Conservation (phyloP, 2,329 filamentous ascomycete genomes). For the Huntiella savannae region DNA sequence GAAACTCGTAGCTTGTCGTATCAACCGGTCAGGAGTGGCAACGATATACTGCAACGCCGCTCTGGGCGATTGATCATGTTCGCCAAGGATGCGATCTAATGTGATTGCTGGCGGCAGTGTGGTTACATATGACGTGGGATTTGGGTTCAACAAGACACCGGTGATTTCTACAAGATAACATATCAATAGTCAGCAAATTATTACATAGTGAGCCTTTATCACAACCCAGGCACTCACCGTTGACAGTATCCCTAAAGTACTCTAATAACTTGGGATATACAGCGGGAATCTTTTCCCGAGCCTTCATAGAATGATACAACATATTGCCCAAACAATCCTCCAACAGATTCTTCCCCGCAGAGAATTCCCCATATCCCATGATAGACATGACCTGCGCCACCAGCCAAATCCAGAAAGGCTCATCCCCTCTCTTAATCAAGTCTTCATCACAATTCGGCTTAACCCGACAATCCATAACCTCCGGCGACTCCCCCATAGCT, state of each 20-base stretch:
- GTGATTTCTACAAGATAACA: slow-evolving; percentile 7
- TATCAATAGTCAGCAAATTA: slow-evolving; percentile 3
- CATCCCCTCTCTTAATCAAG: slow-evolving; percentile 30
- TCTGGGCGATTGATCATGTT: slow-evolving; percentile 13
- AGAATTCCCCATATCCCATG: slow-evolving; percentile 31
- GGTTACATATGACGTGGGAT: slow-evolving; percentile 11
- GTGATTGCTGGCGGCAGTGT: slow-evolving; percentile 23
- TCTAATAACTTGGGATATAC: slow-evolving; percentile 9
- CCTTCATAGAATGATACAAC: slow-evolving; percentile 10
- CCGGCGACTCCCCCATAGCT: slow-evolving; percentile 56
- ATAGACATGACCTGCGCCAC: slow-evolving; percentile 38
- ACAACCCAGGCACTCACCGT: slow-evolving; percentile 4
- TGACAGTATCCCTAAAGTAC: slow-evolving; percentile 11
- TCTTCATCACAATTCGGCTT: slow-evolving; percentile 23
- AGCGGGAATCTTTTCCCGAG: slow-evolving; percentile 6
- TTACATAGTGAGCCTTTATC: background rate
- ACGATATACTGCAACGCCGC: slow-evolving; percentile 23
- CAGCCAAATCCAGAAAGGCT: slow-evolving; percentile 47
- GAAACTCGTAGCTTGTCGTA: slow-evolving; percentile 28
- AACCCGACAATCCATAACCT: slow-evolving; percentile 36
- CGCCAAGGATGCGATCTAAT: slow-evolving; percentile 18
- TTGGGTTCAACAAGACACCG: slow-evolving; percentile 8
- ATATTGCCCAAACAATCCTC: slow-evolving; percentile 10
- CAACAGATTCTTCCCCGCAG: slow-evolving; percentile 4
- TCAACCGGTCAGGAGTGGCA: slow-evolving; percentile 22